A percentile compares a stretch with the other conserved stretches of the same genome.
Conservation (phyloP, 192 early-diverging fungal genomes). For the Coemansia biformis region DNA sequence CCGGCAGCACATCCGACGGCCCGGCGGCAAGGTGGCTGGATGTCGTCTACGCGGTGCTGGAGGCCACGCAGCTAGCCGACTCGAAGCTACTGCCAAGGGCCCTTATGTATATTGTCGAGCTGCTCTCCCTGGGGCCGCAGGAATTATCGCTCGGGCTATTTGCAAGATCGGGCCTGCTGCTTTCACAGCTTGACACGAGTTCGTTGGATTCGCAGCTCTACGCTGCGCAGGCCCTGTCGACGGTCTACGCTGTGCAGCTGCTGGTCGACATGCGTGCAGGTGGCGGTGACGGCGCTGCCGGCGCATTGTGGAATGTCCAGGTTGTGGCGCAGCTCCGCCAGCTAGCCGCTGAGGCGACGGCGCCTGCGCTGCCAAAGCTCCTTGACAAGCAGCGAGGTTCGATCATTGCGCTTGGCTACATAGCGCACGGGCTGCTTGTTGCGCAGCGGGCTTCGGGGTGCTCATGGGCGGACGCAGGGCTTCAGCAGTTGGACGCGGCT, state of each 20-base stretch:
- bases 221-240: slow-evolving; percentile 21
- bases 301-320: slow-evolving; percentile 18
- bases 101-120: slow-evolving; percentile 29
- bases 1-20: neutral
- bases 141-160: slow-evolving; percentile 16
- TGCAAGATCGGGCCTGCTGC: slow-evolving; percentile 9
- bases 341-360: slow-evolving; percentile 7
- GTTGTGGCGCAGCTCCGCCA: slow-evolving; percentile 5
- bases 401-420: slow-evolving; percentile 62
- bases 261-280: slow-evolving; percentile 1
- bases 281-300: neutral
- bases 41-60: slow-evolving; percentile 4
- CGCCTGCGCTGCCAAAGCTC: slow-evolving; percentile 12
- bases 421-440: slow-evolving; percentile 42
- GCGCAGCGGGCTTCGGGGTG: slow-evolving; percentile 9
- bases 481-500: slow-evolving; percentile 1
- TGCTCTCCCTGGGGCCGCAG: slow-evolving; percentile 20
- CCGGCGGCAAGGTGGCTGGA: slow-evolving; percentile 15
- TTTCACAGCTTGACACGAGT: slow-evolving; percentile 12
- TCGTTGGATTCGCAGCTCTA: slow-evolving; percentile 15
- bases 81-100: slow-evolving; percentile 13
- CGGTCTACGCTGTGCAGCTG: slow-evolving; percentile 21
- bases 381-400: slow-evolving; percentile 65
- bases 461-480: slow-evolving; percentile 27
- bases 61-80: neutral